Percentiles rank a stretch among this genome's conserved stretches.
Evolutionary conservation across 2,329 filamentous ascomycete genomes (phyloP).

Genomic region (Pestalotiopsis sp.): DNA sequence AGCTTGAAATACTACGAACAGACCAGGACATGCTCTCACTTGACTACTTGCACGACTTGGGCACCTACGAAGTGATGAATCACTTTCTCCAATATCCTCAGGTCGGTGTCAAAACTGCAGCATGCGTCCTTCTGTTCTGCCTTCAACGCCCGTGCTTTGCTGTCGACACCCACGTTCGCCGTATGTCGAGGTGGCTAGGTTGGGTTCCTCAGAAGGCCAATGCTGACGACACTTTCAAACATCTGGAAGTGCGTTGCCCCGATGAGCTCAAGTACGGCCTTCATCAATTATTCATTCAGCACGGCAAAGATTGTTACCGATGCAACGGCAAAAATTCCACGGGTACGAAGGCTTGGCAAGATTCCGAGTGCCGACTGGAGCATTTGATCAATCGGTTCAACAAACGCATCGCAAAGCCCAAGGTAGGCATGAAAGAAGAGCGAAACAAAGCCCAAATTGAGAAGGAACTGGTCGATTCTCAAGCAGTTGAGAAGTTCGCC

Average conservation of each 20-base stretch:
- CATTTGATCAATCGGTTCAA: conserved; percentile 39
- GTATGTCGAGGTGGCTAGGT: conserved; percentile 52
- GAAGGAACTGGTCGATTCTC: background rate
- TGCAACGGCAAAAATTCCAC: conserved; percentile 55
- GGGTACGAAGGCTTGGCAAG: conserved; percentile 63
- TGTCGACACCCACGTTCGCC: conserved; percentile 59
- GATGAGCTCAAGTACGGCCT: conserved; percentile 56
- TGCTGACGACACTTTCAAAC: conserved; percentile 50
- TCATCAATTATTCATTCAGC: conserved; percentile 56
- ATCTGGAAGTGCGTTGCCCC: conserved; percentile 54
- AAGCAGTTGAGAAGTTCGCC: background rate
- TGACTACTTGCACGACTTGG: conserved; percentile 49
- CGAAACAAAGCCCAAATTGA: conserved; percentile 12
- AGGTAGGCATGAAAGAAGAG: conserved; percentile 7
- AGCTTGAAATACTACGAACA: conserved; percentile 57
- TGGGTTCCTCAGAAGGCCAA: conserved; percentile 55
- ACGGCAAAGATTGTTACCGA: conserved; percentile 50
- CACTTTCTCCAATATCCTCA: conserved; percentile 53
- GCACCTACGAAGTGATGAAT: conserved; percentile 49
- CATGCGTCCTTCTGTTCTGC: conserved; percentile 59
- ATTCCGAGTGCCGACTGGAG: conserved; percentile 46
- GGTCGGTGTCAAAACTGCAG: conserved; percentile 59
- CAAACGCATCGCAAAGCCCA: conserved; percentile 24
- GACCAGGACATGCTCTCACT: conserved; percentile 60
- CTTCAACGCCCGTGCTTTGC: conserved; percentile 55